A percentile compares a stretch with the other conserved stretches of the same genome.
Evolutionary conservation across 305 asterid species (phyloP).

Genomic region (Nicotiana rustica): DNA sequence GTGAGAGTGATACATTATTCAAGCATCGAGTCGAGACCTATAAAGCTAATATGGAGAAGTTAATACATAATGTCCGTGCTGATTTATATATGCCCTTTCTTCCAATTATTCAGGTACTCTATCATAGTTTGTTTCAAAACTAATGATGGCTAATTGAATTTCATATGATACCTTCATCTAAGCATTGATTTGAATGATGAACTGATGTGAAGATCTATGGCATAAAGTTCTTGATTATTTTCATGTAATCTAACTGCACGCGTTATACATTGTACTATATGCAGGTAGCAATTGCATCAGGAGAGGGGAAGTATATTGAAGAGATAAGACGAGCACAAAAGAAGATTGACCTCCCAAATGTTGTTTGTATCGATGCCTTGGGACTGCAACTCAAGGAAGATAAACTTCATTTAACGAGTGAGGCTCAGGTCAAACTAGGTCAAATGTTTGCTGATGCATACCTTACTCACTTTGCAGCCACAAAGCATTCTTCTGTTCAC

Average conservation of each 20-base stretch:
- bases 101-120: slow-evolving; percentile 65
- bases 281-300: slow-evolving; percentile 86
- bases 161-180: neutral
- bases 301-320: slow-evolving; percentile 56
- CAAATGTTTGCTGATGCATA: slow-evolving; percentile 61
- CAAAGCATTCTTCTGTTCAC: neutral
- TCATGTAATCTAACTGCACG: neutral
- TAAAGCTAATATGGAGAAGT: slow-evolving; percentile 60
- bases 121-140: neutral
- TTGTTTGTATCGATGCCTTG: slow-evolving; percentile 69
- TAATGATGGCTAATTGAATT: neutral
- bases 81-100: slow-evolving; percentile 65
- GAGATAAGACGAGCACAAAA: slow-evolving; percentile 67
- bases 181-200: too few species aligned
- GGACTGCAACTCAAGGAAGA: slow-evolving; percentile 74
- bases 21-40: slow-evolving; percentile 61
- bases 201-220: neutral
- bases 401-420: slow-evolving; percentile 74
- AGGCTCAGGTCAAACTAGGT: slow-evolving; percentile 74
- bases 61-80: slow-evolving; percentile 58
- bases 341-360: slow-evolving; percentile 64
- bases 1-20: slow-evolving; percentile 82
- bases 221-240: neutral
- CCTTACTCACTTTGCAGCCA: slow-evolving; percentile 45
- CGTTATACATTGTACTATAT: neutral